phyloP scores from a whole-genome alignment of 2,329 filamentous ascomycete species.

The Beauveria bassiana region DNA sequence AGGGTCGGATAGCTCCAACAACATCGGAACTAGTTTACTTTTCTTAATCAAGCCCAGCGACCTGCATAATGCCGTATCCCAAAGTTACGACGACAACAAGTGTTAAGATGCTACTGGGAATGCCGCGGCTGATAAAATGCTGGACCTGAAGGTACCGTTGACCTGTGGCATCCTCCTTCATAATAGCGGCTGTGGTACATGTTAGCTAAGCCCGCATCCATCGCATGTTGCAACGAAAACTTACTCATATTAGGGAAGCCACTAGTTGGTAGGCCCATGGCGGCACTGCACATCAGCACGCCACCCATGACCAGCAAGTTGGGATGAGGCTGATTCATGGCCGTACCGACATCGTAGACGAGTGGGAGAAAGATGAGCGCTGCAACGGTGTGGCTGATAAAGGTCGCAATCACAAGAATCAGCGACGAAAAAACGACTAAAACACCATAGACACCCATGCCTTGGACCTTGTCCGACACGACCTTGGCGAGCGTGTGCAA shows the following conservation, averaged over 20 bases:
- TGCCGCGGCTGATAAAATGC: constrained; percentile 90
- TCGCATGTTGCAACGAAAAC: constrained; percentile 31
- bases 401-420: constrained; percentile 89
- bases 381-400: constrained; percentile 95
- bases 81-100: constrained; percentile 78
- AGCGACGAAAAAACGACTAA: constrained; percentile 76
- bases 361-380: constrained; percentile 90
- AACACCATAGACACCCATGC: constrained; percentile 77
- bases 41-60: constrained; percentile 50
- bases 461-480: constrained; percentile 68
- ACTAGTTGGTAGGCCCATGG: constrained; percentile 87
- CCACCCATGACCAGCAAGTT: constrained; percentile 93
- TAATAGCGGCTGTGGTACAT: constrained; percentile 68
- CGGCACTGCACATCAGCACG: constrained; percentile 94
- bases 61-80: constrained; percentile 83
- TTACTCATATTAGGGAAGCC: constrained; percentile 99
- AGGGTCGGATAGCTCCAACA: no score
- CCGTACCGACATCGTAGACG: constrained; percentile 74
- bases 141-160: constrained; percentile 86
- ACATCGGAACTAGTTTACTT: no score
- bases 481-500: constrained; percentile 75
- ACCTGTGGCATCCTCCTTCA: constrained; percentile 96
- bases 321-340: constrained; percentile 84
- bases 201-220: constrained; percentile 15
- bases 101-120: constrained; percentile 77